Evolutionary conservation across 345 rosid species (phyloP).

Genomic region (Tarenaya hassleriana): DNA sequence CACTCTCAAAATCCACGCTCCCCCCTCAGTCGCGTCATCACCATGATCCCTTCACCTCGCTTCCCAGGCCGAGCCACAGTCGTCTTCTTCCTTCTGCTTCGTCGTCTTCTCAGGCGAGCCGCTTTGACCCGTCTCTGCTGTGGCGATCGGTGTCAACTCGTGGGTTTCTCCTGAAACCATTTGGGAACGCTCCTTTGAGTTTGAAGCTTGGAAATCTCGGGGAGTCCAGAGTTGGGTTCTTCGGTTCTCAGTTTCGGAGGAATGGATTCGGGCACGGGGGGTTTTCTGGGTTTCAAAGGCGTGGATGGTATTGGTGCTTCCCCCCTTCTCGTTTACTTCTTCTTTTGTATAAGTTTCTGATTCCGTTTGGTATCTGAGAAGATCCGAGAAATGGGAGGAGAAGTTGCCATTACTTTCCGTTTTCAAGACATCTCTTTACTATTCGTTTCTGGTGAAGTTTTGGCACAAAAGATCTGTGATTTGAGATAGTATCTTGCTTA

Average conservation of each 20-base stretch:
- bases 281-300: slow-evolving; percentile 25
- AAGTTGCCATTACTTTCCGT: not conserved
- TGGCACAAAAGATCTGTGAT: too few relatives aligned
- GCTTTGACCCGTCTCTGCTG: slow-evolving; percentile 28
- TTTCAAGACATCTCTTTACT: too few relatives aligned
- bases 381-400: not conserved
- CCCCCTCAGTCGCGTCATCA: slow-evolving; percentile 22
- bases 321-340: not conserved
- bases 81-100: slow-evolving; percentile 16
- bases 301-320: slow-evolving; percentile 33
- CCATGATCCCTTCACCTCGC: slow-evolving; percentile 16
- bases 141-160: slow-evolving; percentile 30
- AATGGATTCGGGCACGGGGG: slow-evolving; percentile 26
- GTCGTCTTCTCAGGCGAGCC: slow-evolving; percentile 10
- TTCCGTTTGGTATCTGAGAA: not conserved
- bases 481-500: too few relatives aligned
- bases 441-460: too few relatives aligned
- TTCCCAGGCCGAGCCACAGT: slow-evolving; percentile 21
- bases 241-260: slow-evolving; percentile 27
- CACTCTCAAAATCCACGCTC: slow-evolving; percentile 15
- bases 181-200: slow-evolving; percentile 27
- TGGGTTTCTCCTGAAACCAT: slow-evolving; percentile 34
- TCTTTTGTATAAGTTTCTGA: not conserved
- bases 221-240: slow-evolving; percentile 33
- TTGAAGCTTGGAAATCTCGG: slow-evolving; percentile 20